These are phyloP conservation scores for Climacium dendroides DNA, from an alignment of 225 moss, liverwort and hornwort species.

Conservation along the genomic window DNA sequence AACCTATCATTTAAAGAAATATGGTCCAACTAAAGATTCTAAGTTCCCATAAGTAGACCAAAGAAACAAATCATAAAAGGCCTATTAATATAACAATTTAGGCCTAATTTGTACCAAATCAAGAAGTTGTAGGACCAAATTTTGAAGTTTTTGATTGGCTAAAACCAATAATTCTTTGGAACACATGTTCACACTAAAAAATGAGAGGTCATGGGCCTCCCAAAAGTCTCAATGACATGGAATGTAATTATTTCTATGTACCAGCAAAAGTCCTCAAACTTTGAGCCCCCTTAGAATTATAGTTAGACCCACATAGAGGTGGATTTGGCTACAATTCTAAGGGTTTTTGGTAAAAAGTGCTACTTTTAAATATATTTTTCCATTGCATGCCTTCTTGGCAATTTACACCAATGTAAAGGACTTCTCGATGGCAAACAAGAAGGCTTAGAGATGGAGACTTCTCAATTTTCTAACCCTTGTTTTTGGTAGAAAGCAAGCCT, in stretches of 20 bases:
- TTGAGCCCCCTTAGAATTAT: background rate
- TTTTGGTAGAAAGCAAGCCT: background rate
- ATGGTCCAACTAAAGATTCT: background rate
- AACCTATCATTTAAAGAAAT: background rate
- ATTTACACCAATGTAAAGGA: no score
- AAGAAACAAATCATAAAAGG: background rate
- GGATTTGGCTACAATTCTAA: fast-evolving
- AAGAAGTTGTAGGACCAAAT: background rate
- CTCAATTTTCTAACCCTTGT: background rate
- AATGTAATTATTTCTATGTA: no score
- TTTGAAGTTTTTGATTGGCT: background rate
- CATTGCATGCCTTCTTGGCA: fast-evolving
- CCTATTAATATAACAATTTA: background rate
- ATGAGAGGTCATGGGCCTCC: fast-evolving
- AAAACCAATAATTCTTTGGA: background rate
- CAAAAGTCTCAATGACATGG: fast-evolving
- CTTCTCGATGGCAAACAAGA: background rate
- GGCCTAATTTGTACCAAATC: fast-evolving
- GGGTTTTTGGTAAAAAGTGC: no score
- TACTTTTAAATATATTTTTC: no score
- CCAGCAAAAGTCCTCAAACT: background rate
- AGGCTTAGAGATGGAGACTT: background rate
- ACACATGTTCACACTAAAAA: no score
- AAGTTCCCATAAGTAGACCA: fast-evolving
- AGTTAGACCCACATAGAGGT: background rate